Base-by-base conservation (phyloP, 225 moss, liverwort and hornwort genomes). In the Takakia lepidozioides region DNA sequence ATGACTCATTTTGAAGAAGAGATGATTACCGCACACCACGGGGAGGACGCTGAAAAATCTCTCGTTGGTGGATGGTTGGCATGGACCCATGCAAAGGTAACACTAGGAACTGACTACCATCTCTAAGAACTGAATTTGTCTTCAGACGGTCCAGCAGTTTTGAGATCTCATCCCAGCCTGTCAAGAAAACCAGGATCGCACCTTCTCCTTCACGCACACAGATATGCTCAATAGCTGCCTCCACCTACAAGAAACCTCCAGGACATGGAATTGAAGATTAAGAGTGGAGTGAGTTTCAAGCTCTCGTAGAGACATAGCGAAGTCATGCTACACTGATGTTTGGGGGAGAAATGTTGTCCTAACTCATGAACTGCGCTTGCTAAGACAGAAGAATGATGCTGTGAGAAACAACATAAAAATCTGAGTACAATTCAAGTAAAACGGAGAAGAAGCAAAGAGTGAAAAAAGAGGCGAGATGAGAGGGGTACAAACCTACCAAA, bases 161-260 rank as follows among this genome's bases (percentile, higher is more conserved):
- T 23, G 98, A 98, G 45, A 98, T 98, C 59, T 98, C 98, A 51
- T 98, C 98, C 98, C 98, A 98, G 27, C 98, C 98, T 17, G 91
- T 98, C 65, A 98, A 38, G 58, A 98, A 98, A 25, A 98, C 81
- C 37, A 98, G 91, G 48, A 98, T 24, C 22, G 98, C 98, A 21
- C 98, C 91, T 23, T 98, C 87, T 36, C 78, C 84, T 61, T 91
- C 91, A 46, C 62, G 61, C 54, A 83, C 78, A 63, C 91, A 98
- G 38, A 87, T 85, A 55, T 98, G 72, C 62, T 98, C 82, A 55
- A 98, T 85, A 45, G 74, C 53, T 55, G 85, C 74, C 69, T 98
- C 98, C 43, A 98, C 81, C 98, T 98, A 69, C 34, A 72, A 58
- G 38, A 59, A 51, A 29, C 54, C 59, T 24, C 52, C 36, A 35